Evolutionary conservation across 75 land plant genomes (phyloP), one percentile per base, ranked within the genome.

Genomic region (Pseudotsuga menziesii): DNA sequence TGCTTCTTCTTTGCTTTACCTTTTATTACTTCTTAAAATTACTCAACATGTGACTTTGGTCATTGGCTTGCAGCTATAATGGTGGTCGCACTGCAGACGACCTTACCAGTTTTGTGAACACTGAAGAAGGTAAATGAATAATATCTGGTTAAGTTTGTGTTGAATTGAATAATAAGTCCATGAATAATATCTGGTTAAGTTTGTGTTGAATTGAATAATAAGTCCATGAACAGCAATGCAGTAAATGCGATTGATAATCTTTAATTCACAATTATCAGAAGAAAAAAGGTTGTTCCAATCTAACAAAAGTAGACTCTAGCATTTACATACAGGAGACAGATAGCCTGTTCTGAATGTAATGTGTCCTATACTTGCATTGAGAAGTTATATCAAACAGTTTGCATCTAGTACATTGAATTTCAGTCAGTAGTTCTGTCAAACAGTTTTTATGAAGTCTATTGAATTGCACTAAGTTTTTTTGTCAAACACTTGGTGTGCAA

Each of bases 41-140:
- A 69, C 13, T 69, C 6, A 4, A n/a, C 54, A 41, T 17, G 9
- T 67, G 71, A 20, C 54, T 69, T 39, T 67, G 54, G 52, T 41
- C 4, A 17, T 44, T 76, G 26, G 35, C 7, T 81, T 25, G 22
- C 84, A 96, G 99, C 79, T 96, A 96, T 82, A 90, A 93, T 82
- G 94, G 97, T 73, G 86, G 91, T 22, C 88, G 99, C 5, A 90
- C 91, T 22, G 95, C 92, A 29, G 99, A 96, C 63, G 85, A 90
- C 13, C 95, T 96, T 82, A 82, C 84, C 58, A 98, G 90, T 76
- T 96, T 90, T 86, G 98, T 96, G 41, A 96, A 96, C 72, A 80
- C 35, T 73, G 99, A 96, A 92, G 99, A 84, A 90, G 99, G 99
- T 96, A 81, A 20, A 22, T 41, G n/a, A 19, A 36, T 19, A 3